Evolutionary conservation across 768 basidiomycete species (phyloP), one percentile per base, ranked within the genome.

Genomic region (Pleurotus djamor): DNA sequence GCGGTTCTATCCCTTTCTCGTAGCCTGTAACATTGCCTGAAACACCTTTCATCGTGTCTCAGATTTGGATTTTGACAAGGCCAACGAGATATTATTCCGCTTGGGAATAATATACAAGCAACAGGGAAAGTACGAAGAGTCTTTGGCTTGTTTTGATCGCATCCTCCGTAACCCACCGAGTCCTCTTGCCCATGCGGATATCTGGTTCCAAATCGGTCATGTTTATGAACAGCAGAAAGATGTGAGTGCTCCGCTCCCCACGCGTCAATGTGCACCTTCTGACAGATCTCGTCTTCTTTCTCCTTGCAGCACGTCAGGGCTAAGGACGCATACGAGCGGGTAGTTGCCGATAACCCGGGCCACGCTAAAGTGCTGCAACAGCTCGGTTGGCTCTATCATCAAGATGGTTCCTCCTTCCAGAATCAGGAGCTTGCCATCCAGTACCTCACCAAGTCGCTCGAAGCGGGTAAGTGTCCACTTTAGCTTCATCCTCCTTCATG

Each of bases 141-240:
- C 88, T 9, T 81, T 99, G 2, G 83, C 84, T 57, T 98, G 97
- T 76, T 98, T 98, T 78, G 92, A 96, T 68, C 92, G 92, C 69
- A 98, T 99, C 63, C 87, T 98, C 56, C 91, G 92, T 62, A 96
- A 92, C 68, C 97, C 97, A 3, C 97, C 96, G 36, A 89, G 87
- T 63, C 97, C 97, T 1, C 87, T 99, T 35, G 96, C 96, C 13
- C 92, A 96, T 66, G 92, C 94, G 58, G 97, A 99, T 66, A 98
- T 99, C 63, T 98, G 96, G 95, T 98, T 98, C 85, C 97, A 99
- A 76, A 97, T 99, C 61, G 97, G 97, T 2, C 97, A 98, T 68
- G 96, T 98, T 16, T 94, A 92, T 67, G 97, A 98, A 73, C 96
- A 97, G 69, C 93, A 96, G 73, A 91, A 94, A 75, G 95, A 98